A percentile compares a stretch with the other conserved stretches of the same genome.
Evolutionary conservation across 441 rosid species (phyloP).

Genomic region (Pelargonium australe): DNA sequence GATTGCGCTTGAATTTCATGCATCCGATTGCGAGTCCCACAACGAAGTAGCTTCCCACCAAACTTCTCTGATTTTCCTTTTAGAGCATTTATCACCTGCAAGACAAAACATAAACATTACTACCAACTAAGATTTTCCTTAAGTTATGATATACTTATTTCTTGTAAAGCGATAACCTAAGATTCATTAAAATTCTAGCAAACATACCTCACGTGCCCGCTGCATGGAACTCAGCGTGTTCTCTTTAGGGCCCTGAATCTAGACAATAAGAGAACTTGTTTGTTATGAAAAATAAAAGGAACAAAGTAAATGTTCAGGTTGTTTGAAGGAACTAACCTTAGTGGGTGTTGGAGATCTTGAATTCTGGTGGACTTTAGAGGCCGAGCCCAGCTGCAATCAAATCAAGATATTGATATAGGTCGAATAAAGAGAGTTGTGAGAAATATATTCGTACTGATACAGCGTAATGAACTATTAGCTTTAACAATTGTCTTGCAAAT

Average conservation of each 20-base stretch:
- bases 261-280: neutral
- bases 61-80: conserved; percentile 1
- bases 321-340: neutral
- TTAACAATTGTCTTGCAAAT: too few species aligned
- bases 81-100: neutral
- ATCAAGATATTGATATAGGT: neutral
- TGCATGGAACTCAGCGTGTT: neutral
- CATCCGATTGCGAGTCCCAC: neutral
- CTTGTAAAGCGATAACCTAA: too few species aligned
- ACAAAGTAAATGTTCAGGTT: neutral
- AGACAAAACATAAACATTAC: neutral
- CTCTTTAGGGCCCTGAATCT: neutral
- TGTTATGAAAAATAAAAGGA: neutral
- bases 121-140: too few species aligned
- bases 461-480: too few species aligned
- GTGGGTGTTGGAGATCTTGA: neutral
- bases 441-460: neutral
- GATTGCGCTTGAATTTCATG: neutral
- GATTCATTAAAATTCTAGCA: neutral
- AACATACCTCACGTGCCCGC: neutral
- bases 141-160: too few species aligned
- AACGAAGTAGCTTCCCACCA: neutral
- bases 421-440: neutral
- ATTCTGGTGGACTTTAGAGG: neutral
- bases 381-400: neutral